These are phyloP conservation scores for Cladophialophora immunda DNA, from an alignment of 2,329 filamentous ascomycete genomes.

Conservation along the genomic window DNA sequence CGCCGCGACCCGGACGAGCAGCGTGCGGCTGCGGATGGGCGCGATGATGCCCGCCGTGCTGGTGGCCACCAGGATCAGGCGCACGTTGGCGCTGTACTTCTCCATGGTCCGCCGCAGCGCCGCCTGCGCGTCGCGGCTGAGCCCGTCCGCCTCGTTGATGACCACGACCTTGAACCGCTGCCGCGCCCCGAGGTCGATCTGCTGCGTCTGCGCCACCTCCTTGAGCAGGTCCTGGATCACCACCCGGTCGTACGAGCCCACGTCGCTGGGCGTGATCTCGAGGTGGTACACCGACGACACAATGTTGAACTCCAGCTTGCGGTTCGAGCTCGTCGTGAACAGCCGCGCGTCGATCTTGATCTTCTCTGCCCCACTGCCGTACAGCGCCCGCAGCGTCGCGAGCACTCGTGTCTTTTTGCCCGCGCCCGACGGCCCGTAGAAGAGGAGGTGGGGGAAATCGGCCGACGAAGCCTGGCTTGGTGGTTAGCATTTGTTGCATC, in stretches of 20 bases:
- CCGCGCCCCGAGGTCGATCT: slow-evolving; percentile 90
- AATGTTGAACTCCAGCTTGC: slow-evolving; percentile 99
- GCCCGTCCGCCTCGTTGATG: slow-evolving; percentile 97
- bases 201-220: slow-evolving; percentile 97
- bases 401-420: slow-evolving; percentile 98
- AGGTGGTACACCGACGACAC: slow-evolving; percentile 97
- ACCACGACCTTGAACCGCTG: slow-evolving; percentile 98
- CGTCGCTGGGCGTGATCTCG: slow-evolving; percentile 96
- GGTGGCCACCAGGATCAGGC: slow-evolving; percentile 91
- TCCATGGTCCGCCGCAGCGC: slow-evolving; percentile 97
- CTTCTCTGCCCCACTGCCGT: slow-evolving; percentile 96
- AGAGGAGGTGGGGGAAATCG: slow-evolving; percentile 96
- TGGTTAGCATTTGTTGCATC: slow-evolving; percentile 15
- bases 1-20: slow-evolving; percentile 90
- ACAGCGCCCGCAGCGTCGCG: slow-evolving; percentile 92
- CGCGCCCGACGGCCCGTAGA: slow-evolving; percentile 95
- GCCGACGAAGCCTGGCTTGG: slow-evolving; percentile 84
- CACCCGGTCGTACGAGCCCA: slow-evolving; percentile 94
- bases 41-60: slow-evolving; percentile 98
- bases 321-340: slow-evolving; percentile 89
- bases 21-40: slow-evolving; percentile 90
- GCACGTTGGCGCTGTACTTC: slow-evolving; percentile 95
- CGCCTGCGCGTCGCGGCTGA: slow-evolving; percentile 93
- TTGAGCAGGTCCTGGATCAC: slow-evolving; percentile 96
- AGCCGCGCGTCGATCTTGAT: slow-evolving; percentile 99